Percentiles rank a stretch among this genome's conserved stretches.
Conservation (phyloP, 805 yeast species). For the Clavispora fructus region DNA sequence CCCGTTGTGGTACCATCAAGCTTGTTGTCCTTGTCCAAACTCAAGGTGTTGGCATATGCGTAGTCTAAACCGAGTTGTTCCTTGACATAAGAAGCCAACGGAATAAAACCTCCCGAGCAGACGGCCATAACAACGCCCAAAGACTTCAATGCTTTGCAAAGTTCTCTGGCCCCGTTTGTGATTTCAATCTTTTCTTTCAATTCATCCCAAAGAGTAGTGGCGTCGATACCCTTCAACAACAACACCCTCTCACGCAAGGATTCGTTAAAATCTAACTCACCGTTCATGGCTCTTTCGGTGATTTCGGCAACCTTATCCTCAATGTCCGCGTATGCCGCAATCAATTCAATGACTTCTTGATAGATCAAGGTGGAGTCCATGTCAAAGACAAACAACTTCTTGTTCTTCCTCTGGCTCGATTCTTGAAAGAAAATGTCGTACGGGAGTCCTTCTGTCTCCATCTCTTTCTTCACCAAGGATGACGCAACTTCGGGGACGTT, state of each 20-base stretch:
- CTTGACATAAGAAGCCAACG: constrained; percentile 75
- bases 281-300: constrained; percentile 95
- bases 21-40: constrained; percentile 37
- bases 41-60: constrained; percentile 77
- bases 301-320: constrained; percentile 83
- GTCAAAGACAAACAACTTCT: constrained; percentile 78
- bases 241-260: constrained; percentile 71
- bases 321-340: constrained; percentile 90
- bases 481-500: constrained; percentile 10
- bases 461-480: constrained; percentile 7
- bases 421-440: constrained; percentile 33
- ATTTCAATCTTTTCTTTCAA: constrained; percentile 62
- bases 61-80: constrained; percentile 68
- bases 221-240: constrained; percentile 77
- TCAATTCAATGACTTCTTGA: constrained; percentile 94
- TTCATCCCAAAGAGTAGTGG: constrained; percentile 69
- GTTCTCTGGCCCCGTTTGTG: constrained; percentile 82
- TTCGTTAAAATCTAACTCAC: constrained; percentile 85
- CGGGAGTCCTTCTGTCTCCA: constrained; percentile 1
- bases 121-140: constrained; percentile 75
- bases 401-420: constrained; percentile 20
- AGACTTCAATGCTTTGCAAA: constrained; percentile 56
- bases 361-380: constrained; percentile 96
- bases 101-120: constrained; percentile 91
- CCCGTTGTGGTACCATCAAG: constrained; percentile 79